These are phyloP conservation scores for Bjerkandera adusta DNA, from an alignment of 1,284 basidiomycete species.

Conservation along the genomic window DNA sequence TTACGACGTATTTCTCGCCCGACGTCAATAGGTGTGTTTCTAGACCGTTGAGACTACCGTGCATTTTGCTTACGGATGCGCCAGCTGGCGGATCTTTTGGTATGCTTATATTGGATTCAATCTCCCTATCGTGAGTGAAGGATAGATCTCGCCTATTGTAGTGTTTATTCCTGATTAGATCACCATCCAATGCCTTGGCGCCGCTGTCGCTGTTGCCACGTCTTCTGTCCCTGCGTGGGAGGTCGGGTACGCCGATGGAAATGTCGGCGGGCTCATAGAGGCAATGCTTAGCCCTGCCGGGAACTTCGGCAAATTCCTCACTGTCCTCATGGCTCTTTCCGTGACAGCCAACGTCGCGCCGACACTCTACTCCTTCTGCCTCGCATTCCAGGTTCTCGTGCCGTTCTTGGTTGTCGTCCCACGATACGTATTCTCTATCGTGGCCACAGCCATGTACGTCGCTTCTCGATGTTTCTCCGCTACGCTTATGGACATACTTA, in stretches of 20 bases:
- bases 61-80: neutral
- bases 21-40: conserved; percentile 50
- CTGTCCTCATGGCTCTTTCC: conserved; percentile 79
- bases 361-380: conserved; percentile 82
- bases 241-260: conserved; percentile 54
- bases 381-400: conserved; percentile 78
- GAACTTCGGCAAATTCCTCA: conserved; percentile 85
- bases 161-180: conserved; percentile 33
- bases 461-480: neutral
- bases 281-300: conserved; percentile 70
- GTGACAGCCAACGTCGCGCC: conserved; percentile 85
- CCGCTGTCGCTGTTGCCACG: conserved; percentile 60
- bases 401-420: conserved; percentile 70
- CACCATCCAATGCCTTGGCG: conserved; percentile 75
- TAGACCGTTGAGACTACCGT: neutral
- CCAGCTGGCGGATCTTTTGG: conserved; percentile 66
- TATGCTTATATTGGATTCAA: conserved; percentile 77
- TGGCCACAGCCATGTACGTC: conserved; percentile 77
- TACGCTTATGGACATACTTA: no score
- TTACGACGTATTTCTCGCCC: conserved; percentile 63
- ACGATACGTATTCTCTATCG: conserved; percentile 82
- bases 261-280: conserved; percentile 73
- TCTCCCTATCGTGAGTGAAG: conserved; percentile 63
- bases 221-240: conserved; percentile 69
- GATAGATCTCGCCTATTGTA: neutral